Conservation (phyloP, 768 basidiomycete genomes). For the Mycena alexandri region DNA sequence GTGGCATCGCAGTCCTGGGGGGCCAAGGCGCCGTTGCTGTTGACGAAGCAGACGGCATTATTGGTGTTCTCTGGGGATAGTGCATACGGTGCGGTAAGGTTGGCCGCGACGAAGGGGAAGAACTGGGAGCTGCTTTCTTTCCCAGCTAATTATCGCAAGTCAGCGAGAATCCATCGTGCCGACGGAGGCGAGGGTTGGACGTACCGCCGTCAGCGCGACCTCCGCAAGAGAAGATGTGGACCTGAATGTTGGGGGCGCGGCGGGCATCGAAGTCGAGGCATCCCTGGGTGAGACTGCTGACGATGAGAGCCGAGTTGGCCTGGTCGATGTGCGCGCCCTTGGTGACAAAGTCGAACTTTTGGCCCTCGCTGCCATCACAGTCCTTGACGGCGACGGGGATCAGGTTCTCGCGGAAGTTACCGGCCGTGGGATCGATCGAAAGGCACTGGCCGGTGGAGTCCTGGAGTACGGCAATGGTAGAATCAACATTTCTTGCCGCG, state of each 20-base stretch:
- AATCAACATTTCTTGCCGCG: too few relatives aligned
- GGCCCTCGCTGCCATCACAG: conserved; percentile 37
- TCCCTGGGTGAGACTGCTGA: conserved; percentile 38
- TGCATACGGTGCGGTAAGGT: conserved; percentile 27
- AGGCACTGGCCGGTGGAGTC: conserved; percentile 40
- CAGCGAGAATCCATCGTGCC: neutral
- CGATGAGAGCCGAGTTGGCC: conserved; percentile 37
- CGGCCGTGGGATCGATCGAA: conserved; percentile 28
- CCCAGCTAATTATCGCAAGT: conserved; percentile 8
- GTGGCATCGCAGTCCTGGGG: conserved; percentile 29
- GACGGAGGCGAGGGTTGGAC: neutral
- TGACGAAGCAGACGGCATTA: conserved; percentile 33
- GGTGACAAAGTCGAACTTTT: conserved; percentile 42
- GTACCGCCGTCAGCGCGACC: conserved; percentile 29
- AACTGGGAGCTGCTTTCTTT: conserved; percentile 39
- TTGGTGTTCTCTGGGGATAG: conserved; percentile 5
- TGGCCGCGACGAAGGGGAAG: conserved; percentile 32
- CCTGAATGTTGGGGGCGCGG: conserved; percentile 39
- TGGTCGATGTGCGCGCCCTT: conserved; percentile 38
- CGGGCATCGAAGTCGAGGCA: conserved; percentile 43
- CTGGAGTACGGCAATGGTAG: conserved; percentile 5
- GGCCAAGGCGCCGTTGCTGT: conserved; percentile 28
- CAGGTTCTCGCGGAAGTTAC: conserved; percentile 42
- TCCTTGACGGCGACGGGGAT: conserved; percentile 32
- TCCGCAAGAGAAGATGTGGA: conserved; percentile 34